Percentiles rank a stretch among this genome's conserved stretches.
phyloP scores from a whole-genome alignment of 1,284 basidiomycete genomes.

The Ustilago tritici region DNA sequence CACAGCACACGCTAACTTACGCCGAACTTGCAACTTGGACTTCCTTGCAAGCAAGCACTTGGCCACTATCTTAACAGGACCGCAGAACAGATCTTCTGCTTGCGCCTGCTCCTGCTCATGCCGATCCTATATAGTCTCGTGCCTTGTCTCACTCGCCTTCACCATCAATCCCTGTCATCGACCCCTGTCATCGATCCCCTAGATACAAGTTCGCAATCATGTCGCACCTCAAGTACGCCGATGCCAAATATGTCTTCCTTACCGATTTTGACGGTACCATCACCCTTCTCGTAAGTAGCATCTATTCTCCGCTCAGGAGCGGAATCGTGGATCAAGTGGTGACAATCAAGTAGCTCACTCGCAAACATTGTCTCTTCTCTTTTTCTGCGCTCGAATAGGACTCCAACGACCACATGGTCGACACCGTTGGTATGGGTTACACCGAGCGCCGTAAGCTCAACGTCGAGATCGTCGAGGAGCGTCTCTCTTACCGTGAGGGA shows the following conservation, averaged over 20 bases:
- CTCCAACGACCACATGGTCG: conserved; percentile 70
- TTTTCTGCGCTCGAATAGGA: conserved; percentile 35
- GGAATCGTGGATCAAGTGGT: not conserved
- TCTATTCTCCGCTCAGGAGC: not conserved
- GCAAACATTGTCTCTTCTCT: not conserved
- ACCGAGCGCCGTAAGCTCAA: conserved; percentile 68
- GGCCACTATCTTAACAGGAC: not conserved
- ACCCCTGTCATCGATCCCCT: not conserved
- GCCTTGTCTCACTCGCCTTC: not conserved
- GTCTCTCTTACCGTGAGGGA: conserved; percentile 65
- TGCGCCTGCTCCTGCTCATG: not conserved
- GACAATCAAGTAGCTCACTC: not conserved
- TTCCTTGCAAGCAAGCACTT: not conserved
- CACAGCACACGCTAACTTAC: not conserved
- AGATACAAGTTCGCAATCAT: conserved; percentile 20
- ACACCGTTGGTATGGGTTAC: conserved; percentile 69
- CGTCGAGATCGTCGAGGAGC: conserved; percentile 67
- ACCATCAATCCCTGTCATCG: conserved; percentile 13
- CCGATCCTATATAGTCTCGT: conserved; percentile 12
- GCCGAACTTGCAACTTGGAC: too few relatives aligned
- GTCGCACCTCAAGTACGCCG: conserved; percentile 64
- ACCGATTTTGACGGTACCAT: conserved; percentile 69
- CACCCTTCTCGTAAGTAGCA: conserved; percentile 54
- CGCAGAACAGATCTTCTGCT: conserved; percentile 2
- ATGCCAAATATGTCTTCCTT: conserved; percentile 67